Evolutionary conservation across 2,329 filamentous ascomycete species (phyloP).

Genomic region (Fusarium stilboides): DNA sequence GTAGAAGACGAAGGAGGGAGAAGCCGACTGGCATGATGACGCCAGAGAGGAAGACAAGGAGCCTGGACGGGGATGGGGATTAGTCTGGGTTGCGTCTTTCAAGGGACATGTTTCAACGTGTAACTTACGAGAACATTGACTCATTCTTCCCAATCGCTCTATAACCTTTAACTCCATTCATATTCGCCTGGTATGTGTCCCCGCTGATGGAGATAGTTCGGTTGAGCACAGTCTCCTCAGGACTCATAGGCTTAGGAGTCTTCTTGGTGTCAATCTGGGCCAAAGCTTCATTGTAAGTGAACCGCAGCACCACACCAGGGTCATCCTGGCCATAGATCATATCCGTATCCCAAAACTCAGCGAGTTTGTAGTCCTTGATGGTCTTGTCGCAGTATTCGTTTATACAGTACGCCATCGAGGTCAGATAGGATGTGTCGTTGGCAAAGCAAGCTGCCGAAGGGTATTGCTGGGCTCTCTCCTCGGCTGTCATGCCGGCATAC

Average conservation of each 20-base stretch:
- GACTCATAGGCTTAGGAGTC: constrained; percentile 17
- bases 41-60: constrained; percentile 42
- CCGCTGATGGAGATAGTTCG: constrained; percentile 23
- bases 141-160: constrained; percentile 17
- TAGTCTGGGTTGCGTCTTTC: no score
- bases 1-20: constrained; percentile 37
- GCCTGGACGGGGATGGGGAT: constrained; percentile 9
- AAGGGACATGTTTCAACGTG: background rate
- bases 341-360: constrained; percentile 30
- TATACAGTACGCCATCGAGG: constrained; percentile 42
- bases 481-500: constrained; percentile 32
- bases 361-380: constrained; percentile 16
- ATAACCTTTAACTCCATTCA: constrained; percentile 23
- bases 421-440: constrained; percentile 31
- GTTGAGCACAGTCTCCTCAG: constrained; percentile 24
- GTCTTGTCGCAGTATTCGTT: constrained; percentile 18
- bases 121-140: constrained; percentile 35
- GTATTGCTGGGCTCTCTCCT: constrained; percentile 20
- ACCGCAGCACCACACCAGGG: constrained; percentile 2
- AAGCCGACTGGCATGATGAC: constrained; percentile 37
- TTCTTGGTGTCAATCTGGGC: constrained; percentile 21
- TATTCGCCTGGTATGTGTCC: constrained; percentile 14
- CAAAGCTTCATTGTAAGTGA: constrained; percentile 29
- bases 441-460: constrained; percentile 36
- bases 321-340: constrained; percentile 23